A percentile compares a stretch with the other conserved stretches of the same genome.
Conservation (phyloP, 2,329 filamentous ascomycete species). For the Rhynchosporium agropyri region DNA sequence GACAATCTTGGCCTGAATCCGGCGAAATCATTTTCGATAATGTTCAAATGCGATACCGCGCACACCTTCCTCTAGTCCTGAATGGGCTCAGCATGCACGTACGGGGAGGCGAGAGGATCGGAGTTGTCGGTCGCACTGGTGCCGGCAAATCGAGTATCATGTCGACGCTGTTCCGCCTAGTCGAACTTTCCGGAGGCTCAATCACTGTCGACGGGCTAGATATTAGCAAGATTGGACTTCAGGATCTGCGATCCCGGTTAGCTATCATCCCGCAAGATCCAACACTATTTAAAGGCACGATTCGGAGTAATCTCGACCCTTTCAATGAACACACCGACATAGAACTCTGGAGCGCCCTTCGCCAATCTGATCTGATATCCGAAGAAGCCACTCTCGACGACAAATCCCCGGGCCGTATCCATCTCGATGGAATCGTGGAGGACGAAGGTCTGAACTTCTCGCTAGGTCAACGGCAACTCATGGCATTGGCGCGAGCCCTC, state of each 20-base stretch:
- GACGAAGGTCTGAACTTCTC: constrained; percentile 97
- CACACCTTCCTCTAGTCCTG: constrained; percentile 71
- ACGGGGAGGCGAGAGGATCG: constrained; percentile 74
- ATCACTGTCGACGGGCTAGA: constrained; percentile 69
- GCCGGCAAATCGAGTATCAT: constrained; percentile 85
- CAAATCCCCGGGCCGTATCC: constrained; percentile 61
- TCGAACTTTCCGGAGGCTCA: constrained; percentile 63
- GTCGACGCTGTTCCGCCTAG: constrained; percentile 77
- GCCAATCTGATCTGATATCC: constrained; percentile 73
- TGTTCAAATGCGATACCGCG: constrained; percentile 78
- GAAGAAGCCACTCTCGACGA: constrained; percentile 45
- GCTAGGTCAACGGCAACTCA: constrained; percentile 89
- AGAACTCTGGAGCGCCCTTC: constrained; percentile 75
- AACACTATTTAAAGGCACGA: constrained; percentile 79
- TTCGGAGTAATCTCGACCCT: constrained; percentile 78
- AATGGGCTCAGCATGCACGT: constrained; percentile 73
- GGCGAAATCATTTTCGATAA: constrained; percentile 79
- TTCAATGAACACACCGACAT: constrained; percentile 78
- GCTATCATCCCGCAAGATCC: constrained; percentile 86
- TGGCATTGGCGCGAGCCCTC: constrained; percentile 89
- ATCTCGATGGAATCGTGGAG: constrained; percentile 83
- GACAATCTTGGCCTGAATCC: constrained; percentile 78
- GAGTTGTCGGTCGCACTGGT: constrained; percentile 79
- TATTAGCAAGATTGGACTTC: constrained; percentile 73
- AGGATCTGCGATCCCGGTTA: constrained; percentile 74